Conservation (phyloP, 768 basidiomycete genomes). For the Podaxis mareebaensis region DNA sequence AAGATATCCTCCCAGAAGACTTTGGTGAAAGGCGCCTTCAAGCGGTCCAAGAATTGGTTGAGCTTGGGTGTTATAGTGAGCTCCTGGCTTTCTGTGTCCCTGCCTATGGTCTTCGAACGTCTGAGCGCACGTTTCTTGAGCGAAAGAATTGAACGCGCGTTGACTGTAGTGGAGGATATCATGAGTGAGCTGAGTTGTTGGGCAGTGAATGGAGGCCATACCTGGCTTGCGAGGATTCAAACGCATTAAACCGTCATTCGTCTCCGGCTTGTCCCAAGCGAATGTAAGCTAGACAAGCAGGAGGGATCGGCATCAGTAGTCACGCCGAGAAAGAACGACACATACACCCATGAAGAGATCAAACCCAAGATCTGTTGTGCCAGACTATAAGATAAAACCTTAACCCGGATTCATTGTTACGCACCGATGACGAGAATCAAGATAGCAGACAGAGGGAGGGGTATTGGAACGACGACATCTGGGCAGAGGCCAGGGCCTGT, state of each 20-base stretch:
- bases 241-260: constrained; percentile 65
- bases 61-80: constrained; percentile 42
- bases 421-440: constrained; percentile 70
- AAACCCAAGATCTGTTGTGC: constrained; percentile 61
- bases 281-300: constrained; percentile 51
- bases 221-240: constrained; percentile 67
- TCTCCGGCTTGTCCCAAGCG: constrained; percentile 73
- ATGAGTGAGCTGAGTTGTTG: neutral
- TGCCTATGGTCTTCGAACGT: constrained; percentile 52
- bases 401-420: constrained; percentile 17
- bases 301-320: neutral
- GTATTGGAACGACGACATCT: constrained; percentile 71
- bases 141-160: constrained; percentile 49
- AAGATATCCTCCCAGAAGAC: constrained; percentile 59
- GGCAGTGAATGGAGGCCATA: constrained; percentile 21
- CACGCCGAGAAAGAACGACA: neutral
- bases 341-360: constrained; percentile 67
- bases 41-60: constrained; percentile 34
- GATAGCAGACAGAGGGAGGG: constrained; percentile 66
- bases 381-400: neutral
- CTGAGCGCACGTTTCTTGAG: constrained; percentile 59
- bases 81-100: constrained; percentile 54
- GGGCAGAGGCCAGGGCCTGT: neutral
- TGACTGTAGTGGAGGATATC: constrained; percentile 39
- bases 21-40: constrained; percentile 56